A percentile compares a stretch with the other conserved stretches of the same genome.
These are phyloP conservation scores for Purpureocillium takamizusanense DNA, from an alignment of 2,329 filamentous ascomycete species.

Conservation along the genomic window DNA sequence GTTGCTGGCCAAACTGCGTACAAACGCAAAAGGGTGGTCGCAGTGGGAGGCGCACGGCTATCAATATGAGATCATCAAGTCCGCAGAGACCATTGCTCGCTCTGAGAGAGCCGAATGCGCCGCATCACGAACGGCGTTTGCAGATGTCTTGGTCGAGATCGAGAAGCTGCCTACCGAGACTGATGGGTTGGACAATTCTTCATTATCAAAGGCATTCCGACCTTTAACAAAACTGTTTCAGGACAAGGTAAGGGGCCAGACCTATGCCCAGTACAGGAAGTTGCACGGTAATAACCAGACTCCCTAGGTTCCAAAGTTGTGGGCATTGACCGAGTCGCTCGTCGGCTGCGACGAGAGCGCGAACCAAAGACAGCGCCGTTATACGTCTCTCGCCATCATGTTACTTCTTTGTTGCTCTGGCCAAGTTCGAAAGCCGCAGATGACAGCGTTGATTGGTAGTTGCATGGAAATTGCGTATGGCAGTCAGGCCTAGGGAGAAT, in stretches of 20 bases:
- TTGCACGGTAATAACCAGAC: background rate
- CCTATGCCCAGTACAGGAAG: background rate
- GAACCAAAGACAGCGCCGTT: conserved; percentile 3
- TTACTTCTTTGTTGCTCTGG: conserved; percentile 2
- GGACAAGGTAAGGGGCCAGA: background rate
- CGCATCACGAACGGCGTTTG: background rate
- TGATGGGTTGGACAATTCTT: background rate
- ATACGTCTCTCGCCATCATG: conserved; percentile 5
- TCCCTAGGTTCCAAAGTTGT: conserved; percentile 1
- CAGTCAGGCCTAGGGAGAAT: background rate
- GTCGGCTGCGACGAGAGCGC: conserved; percentile 1
- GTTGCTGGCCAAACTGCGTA: conserved; percentile 1
- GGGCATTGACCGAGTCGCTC: conserved; percentile 1
- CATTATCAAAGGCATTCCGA: background rate
- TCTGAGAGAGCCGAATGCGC: background rate
- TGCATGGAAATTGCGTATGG: conserved; percentile 2
- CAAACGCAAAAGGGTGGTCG: conserved; percentile 2
- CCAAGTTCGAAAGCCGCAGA: conserved; percentile 2
- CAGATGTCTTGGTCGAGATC: background rate
- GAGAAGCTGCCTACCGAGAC: background rate
- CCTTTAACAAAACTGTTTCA: background rate
- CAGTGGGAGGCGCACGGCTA: conserved; percentile 6
- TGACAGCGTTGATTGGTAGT: background rate
- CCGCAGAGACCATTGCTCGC: conserved; percentile 2
- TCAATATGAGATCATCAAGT: conserved; percentile 5